Base-by-base conservation (phyloP, 768 basidiomycete genomes). In the Agaricus bisporus region DNA sequence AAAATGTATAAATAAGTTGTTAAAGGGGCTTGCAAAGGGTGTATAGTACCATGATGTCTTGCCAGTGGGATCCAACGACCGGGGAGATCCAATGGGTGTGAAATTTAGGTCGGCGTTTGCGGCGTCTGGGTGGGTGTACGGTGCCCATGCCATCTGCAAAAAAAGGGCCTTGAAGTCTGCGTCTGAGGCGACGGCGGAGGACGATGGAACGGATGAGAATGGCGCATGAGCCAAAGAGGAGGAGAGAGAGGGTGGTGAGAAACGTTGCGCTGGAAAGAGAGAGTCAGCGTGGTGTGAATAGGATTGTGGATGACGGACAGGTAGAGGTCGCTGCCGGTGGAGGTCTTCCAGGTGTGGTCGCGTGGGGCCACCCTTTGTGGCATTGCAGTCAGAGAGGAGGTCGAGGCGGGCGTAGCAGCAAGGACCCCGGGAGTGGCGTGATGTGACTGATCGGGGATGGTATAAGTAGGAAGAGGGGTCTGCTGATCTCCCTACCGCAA, bases 241-340 rank as follows among this genome's bases (percentile, higher is more conserved):
- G 78, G 41, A 88, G 71, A 58, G 86, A 73, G 22, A 88, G 76
- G 3, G 86, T 87, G 20, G 85, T 83, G 36, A 88, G 77, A 60
- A 87, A 88, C 4, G 85, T 87, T 66, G 85, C 81, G 25, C 83
- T 86, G 64, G 10, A 12, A n/a, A 35, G 43, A 55, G 32, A 7
- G 49, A n/a, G 25, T 45, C 37, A 54, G 56, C 36, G 47, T 54
- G 41, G 32, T n/a, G 45, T 49, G 35, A 37, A 12, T 47, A 42
- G 26, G 36, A 25, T 36, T 28, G 49, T 29, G 43, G 43, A 28
- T 3, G 35, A 68, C 72, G 28, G 42, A 73, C 74, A 79, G 68
- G 55, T 77, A 78, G 47, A 78, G 72, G 57, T 75, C 77, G 60
- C 70, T 70, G 28, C 43, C 44, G 10, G 51, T 15, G n/a, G 70